A percentile compares a stretch with the other conserved stretches of the same genome.
Evolutionary conservation across 805 yeast species (phyloP).

Genomic region (Danielia reshetovae): DNA sequence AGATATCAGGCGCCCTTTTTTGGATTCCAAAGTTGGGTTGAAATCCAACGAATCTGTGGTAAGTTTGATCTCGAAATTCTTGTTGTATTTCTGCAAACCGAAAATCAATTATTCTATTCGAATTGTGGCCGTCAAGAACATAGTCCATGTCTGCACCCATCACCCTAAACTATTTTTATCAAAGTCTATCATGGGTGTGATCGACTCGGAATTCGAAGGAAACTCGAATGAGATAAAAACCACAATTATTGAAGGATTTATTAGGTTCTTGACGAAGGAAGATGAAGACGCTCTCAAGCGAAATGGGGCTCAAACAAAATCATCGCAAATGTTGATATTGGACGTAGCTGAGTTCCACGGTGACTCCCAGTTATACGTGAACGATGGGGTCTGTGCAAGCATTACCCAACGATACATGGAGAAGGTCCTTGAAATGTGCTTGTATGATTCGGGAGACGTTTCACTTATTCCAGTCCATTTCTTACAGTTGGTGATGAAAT

Average conservation of each 20-base stretch:
- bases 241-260: conserved; percentile 53
- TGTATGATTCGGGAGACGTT: conserved; percentile 40
- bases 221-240: conserved; percentile 40
- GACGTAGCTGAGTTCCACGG: conserved; percentile 58
- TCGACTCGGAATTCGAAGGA: conserved; percentile 47
- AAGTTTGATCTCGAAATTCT: conserved; percentile 54
- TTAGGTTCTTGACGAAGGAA: conserved; percentile 54
- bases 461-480: conserved; percentile 53
- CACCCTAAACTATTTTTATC: conserved; percentile 67
- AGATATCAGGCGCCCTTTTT: conserved; percentile 35
- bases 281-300: conserved; percentile 43
- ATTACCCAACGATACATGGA: conserved; percentile 60
- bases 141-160: conserved; percentile 55
- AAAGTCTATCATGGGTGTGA: conserved; percentile 46
- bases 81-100: conserved; percentile 50
- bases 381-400: conserved; percentile 73
- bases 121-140: conserved; percentile 51
- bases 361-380: conserved; percentile 39
- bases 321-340: conserved; percentile 29
- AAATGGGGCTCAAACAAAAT: conserved; percentile 35
- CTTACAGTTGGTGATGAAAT: conserved; percentile 50
- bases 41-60: conserved; percentile 51
- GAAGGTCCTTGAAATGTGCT: conserved; percentile 46
- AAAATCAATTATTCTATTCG: conserved; percentile 32
- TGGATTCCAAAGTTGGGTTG: conserved; percentile 36